Evolutionary conservation across 768 basidiomycete species (phyloP), one percentile per base, ranked within the genome.

Genomic region (Candolleomyces eurysporus): DNA sequence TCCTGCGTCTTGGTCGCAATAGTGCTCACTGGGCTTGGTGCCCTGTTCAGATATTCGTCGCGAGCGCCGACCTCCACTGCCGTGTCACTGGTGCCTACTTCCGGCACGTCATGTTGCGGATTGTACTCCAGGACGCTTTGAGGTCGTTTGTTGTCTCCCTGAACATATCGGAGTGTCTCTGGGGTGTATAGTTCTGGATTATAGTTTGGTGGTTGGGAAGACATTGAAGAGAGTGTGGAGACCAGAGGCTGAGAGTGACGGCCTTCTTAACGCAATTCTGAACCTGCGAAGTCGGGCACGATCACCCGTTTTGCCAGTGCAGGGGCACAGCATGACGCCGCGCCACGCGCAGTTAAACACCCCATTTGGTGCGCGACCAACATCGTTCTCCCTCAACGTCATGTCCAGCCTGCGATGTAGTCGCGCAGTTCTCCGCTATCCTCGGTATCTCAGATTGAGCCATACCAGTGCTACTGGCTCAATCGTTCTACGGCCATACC

Each of bases 401-500:
- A 55, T 61, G 60, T 50, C 56, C 30, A 30, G 32, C 19, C 46
- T 36, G 32, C 5, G 52, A 61, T 61, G 60, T 61, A 61, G 50
- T 21, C 26, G 16, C 22, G 21, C 17, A 4, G 8, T 10, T 8
- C n/a, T 50, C 5, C 10, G 14, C 10, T 36, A 36, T 36, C 46
- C 17, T 22, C 53, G 32, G 16, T 32, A 2, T 39, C 5, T 13
- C 3, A 42, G 60, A 11, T 49, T 45, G 7, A 10, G 22, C 2
- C 58, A 61, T 19, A 21, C 60, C 5, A 46, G 21, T 22, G 54
- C 75, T 48, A 56, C 50, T 6, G 11, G 36, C 6, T 49, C 72
- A 14, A 57, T 84, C 8, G 69, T 73, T 14, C 79, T 95, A 30
- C 82, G 96, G n/a, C 94, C 94, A 0, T 98, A 98, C 71, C 96